A percentile compares a stretch with the other conserved stretches of the same genome.
Evolutionary conservation across 768 basidiomycete species (phyloP).

Genomic region (Agrocybe pediades): DNA sequence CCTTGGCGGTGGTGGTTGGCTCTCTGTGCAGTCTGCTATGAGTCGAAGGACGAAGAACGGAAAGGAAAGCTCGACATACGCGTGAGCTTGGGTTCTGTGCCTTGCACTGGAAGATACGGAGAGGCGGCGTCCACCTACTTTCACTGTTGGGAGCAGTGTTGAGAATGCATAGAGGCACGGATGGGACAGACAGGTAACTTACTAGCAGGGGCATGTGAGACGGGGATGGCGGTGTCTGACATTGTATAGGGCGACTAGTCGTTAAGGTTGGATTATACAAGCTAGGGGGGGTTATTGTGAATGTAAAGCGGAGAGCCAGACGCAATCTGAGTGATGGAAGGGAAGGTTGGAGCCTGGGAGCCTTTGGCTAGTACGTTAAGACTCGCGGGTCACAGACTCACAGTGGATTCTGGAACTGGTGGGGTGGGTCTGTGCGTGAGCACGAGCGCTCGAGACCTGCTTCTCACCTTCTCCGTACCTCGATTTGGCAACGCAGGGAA

Average conservation of each 20-base stretch:
- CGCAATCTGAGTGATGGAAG: background rate
- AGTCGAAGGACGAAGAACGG: background rate
- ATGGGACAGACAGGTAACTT: slow-evolving; percentile 20
- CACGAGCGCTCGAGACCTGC: too few relatives aligned
- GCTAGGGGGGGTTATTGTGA: too few relatives aligned
- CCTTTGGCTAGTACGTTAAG: too few relatives aligned
- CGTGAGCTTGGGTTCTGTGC: slow-evolving; percentile 32
- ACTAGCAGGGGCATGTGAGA: slow-evolving; percentile 52
- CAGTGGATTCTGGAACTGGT: background rate
- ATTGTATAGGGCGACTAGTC: too few relatives aligned
- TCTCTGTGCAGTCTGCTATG: slow-evolving; percentile 7
- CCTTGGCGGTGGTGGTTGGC: slow-evolving; percentile 30
- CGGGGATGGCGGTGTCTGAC: slow-evolving; percentile 8
- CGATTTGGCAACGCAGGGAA: too few relatives aligned
- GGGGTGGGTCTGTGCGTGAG: background rate
- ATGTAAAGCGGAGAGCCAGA: background rate
- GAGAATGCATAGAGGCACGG: background rate
- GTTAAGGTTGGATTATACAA: background rate
- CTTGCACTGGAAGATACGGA: slow-evolving; percentile 39
- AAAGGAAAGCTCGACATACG: slow-evolving; percentile 27
- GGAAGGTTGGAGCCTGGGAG: background rate
- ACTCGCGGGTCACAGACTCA: too few relatives aligned
- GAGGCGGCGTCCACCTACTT: slow-evolving; percentile 54
- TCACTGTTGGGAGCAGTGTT: slow-evolving; percentile 27
- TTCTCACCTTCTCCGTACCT: too few relatives aligned